Conservation (phyloP, 805 yeast species). For the Grigorovia yakushimaensis region DNA sequence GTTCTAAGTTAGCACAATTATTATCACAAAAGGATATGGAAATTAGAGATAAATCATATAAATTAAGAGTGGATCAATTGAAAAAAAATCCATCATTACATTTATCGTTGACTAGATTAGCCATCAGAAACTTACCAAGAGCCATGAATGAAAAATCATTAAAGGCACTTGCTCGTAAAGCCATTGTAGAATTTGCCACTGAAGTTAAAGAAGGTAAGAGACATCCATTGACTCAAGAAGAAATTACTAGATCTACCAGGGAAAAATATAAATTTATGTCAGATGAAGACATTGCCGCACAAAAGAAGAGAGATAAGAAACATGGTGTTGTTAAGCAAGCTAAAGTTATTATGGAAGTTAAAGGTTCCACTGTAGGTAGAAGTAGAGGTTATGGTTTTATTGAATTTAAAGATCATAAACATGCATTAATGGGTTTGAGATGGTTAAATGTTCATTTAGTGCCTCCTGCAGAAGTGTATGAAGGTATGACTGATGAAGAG, state of each 20-base stretch:
- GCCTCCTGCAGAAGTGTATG: conserved; percentile 54
- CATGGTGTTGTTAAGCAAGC: conserved; percentile 90
- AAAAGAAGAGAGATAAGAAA: conserved; percentile 54
- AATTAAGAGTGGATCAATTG: conserved; percentile 79
- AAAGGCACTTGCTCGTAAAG: conserved; percentile 88
- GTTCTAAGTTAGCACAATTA: conserved; percentile 65
- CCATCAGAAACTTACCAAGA: conserved; percentile 88
- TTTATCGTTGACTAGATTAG: conserved; percentile 88
- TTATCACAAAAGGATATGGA: conserved; percentile 69
- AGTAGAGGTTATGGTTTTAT: conserved; percentile 95
- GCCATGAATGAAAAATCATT: conserved; percentile 81
- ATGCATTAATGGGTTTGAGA: conserved; percentile 91
- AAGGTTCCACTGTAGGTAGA: conserved; percentile 77
- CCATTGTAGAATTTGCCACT: conserved; percentile 86
- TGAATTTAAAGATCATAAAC: conserved; percentile 83
- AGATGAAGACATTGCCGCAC: conserved; percentile 30
- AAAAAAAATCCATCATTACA: conserved; percentile 86
- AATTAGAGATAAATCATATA: conserved; percentile 78
- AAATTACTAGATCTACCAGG: conserved; percentile 66
- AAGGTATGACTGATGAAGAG: conserved; percentile 65
- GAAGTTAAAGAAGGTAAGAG: conserved; percentile 69
- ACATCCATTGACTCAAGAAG: conserved; percentile 85
- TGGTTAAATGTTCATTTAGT: conserved; percentile 95
- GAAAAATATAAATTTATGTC: conserved; percentile 40
- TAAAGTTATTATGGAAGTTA: conserved; percentile 85